Percentiles rank a stretch among this genome's conserved stretches.
Evolutionary conservation across 1,284 basidiomycete species (phyloP).

Genomic region (Phylloporus gajari): DNA sequence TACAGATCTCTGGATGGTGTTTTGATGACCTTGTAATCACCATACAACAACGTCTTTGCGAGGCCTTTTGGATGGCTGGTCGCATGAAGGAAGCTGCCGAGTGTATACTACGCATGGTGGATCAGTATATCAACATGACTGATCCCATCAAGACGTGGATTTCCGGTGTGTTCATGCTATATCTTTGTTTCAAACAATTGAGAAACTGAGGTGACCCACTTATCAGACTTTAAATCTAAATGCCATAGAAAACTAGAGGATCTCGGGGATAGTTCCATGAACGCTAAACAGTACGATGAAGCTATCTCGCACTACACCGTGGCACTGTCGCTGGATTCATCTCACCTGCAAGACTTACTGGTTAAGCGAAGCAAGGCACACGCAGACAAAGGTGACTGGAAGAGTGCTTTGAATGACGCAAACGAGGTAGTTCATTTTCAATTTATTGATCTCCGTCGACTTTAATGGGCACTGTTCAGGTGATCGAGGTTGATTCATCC

Average conservation of each 20-base stretch:
- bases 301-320: conserved; percentile 1
- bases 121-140: no score
- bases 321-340: conserved; percentile 1
- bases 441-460: background rate
- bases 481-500: background rate
- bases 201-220: no score
- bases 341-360: background rate
- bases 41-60: no score
- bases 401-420: background rate
- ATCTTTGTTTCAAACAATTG: no score
- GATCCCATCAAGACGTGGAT: no score
- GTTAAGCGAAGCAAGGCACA: background rate
- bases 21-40: background rate
- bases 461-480: background rate
- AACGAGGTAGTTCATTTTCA: background rate
- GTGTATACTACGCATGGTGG: no score
- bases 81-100: no score
- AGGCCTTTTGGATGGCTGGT: no score
- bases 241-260: background rate
- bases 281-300: background rate
- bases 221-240: background rate
- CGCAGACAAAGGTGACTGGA: background rate
- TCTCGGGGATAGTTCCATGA: background rate
- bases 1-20: background rate
- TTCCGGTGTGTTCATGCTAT: no score